phyloP scores from a whole-genome alignment of 2,329 filamentous ascomycete genomes.

The Coniochaeta ligniaria region DNA sequence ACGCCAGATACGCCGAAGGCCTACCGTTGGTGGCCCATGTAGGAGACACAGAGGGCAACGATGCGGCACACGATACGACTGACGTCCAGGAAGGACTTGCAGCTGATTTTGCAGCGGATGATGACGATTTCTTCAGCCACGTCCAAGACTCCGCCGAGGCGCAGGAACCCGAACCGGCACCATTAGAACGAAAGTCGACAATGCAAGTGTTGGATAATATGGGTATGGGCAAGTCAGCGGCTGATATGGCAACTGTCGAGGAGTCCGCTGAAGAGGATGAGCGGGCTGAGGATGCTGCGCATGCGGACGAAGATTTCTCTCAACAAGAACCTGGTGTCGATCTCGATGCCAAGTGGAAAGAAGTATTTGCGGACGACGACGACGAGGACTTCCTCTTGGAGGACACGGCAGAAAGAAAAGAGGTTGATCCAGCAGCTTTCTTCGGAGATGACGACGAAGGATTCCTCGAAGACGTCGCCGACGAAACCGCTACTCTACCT shows the following conservation, averaged over 20 bases:
- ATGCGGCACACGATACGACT: background rate
- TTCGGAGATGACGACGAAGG: slow-evolving; percentile 82
- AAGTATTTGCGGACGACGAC: slow-evolving; percentile 71
- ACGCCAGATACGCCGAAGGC: slow-evolving; percentile 63
- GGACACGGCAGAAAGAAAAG: slow-evolving; percentile 39
- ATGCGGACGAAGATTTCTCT: slow-evolving; percentile 6
- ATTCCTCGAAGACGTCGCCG: slow-evolving; percentile 65
- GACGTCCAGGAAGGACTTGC: slow-evolving; percentile 23
- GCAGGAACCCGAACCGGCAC: slow-evolving; percentile 18
- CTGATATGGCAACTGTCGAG: slow-evolving; percentile 22
- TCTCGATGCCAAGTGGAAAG: slow-evolving; percentile 75
- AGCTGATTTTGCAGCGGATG: slow-evolving; percentile 37
- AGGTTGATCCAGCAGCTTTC: slow-evolving; percentile 56
- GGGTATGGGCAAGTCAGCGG: slow-evolving; percentile 22
- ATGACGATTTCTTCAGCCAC: slow-evolving; percentile 57
- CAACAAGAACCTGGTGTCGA: slow-evolving; percentile 41
- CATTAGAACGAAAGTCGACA: slow-evolving; percentile 63
- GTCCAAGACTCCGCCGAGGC: slow-evolving; percentile 26
- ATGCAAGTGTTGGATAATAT: slow-evolving; percentile 54
- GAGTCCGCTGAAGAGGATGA: slow-evolving; percentile 15
- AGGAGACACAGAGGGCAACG: slow-evolving; percentile 9
- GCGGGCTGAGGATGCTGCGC: background rate
- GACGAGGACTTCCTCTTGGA: slow-evolving; percentile 55
- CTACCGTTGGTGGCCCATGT: slow-evolving; percentile 50
- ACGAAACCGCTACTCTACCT: slow-evolving; percentile 23